A percentile compares a stretch with the other conserved stretches of the same genome.
phyloP scores from a whole-genome alignment of 441 rosid species.

The Croton laevigatus region DNA sequence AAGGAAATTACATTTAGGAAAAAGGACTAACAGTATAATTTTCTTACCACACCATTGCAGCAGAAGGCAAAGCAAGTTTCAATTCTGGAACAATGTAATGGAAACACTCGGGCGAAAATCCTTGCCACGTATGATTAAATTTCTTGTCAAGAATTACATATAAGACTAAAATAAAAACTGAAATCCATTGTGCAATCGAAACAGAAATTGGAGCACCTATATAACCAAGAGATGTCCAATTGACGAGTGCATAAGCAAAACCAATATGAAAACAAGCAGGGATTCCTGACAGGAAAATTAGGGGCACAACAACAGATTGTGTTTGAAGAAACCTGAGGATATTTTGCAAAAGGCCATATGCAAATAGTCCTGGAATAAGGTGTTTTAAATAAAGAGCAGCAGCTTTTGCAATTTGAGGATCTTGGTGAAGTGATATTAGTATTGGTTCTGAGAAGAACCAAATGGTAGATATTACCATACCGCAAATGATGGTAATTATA shows the following conservation, averaged over 20 bases:
- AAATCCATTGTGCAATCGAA: slow-evolving; percentile 66
- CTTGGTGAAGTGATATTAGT: slow-evolving; percentile 50
- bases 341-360: slow-evolving; percentile 65
- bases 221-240: slow-evolving; percentile 43
- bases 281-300: slow-evolving; percentile 41
- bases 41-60: no score
- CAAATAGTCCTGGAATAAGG: slow-evolving; percentile 73
- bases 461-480: slow-evolving; percentile 41
- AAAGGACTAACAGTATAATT: no score
- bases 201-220: slow-evolving; percentile 72
- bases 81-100: no score
- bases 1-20: no score
- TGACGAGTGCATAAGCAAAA: slow-evolving; percentile 40
- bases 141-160: no score
- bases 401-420: slow-evolving; percentile 36
- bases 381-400: slow-evolving; percentile 55
- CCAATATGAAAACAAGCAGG: slow-evolving; percentile 48
- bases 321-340: slow-evolving; percentile 67
- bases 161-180: no score
- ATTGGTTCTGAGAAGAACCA: slow-evolving; percentile 58
- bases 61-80: no score
- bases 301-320: slow-evolving; percentile 56
- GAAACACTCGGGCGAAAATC: no score
- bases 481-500: slow-evolving; percentile 50
- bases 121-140: no score